These are phyloP conservation scores for Millerozyma miso DNA, from an alignment of 805 yeast species.

Conservation along the genomic window DNA sequence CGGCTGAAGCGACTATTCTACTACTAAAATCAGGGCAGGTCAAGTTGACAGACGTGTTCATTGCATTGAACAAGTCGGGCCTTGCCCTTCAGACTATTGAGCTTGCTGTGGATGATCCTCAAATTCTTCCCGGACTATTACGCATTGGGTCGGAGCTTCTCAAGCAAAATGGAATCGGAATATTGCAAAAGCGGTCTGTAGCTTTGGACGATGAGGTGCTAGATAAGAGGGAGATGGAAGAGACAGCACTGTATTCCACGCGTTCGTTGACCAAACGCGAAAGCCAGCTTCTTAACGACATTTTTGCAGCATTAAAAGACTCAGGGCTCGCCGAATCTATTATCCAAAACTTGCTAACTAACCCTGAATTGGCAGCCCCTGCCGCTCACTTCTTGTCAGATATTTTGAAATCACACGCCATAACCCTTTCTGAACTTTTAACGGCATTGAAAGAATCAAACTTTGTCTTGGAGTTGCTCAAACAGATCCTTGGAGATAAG, in stretches of 20 bases:
- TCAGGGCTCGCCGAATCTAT: slow-evolving; percentile 23
- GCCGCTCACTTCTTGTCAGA: slow-evolving; percentile 20
- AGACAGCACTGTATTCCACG: neutral
- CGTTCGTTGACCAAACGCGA: slow-evolving; percentile 15
- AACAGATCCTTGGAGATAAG: slow-evolving; percentile 17
- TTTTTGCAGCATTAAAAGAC: slow-evolving; percentile 17
- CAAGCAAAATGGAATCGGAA: slow-evolving; percentile 15
- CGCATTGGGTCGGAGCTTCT: slow-evolving; percentile 18
- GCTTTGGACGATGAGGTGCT: neutral
- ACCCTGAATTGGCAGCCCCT: slow-evolving; percentile 24
- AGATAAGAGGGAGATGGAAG: neutral
- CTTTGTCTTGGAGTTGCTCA: slow-evolving; percentile 11
- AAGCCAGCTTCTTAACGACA: slow-evolving; percentile 13
- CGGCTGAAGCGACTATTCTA: slow-evolving; percentile 17
- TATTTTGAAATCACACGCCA: slow-evolving; percentile 20
- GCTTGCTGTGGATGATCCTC: slow-evolving; percentile 21
- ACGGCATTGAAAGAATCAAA: slow-evolving; percentile 18
- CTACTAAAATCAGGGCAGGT: slow-evolving; percentile 15
- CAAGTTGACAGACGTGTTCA: slow-evolving; percentile 19
- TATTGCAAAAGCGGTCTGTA: slow-evolving; percentile 8
- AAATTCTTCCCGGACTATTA: slow-evolving; percentile 20
- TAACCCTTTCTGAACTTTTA: slow-evolving; percentile 16
- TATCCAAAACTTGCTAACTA: slow-evolving; percentile 20
- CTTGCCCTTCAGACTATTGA: slow-evolving; percentile 17
- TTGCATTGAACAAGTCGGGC: slow-evolving; percentile 23